Conservation (phyloP, 495 filamentous ascomycete genomes). For the Podospora pseudoanserina region DNA sequence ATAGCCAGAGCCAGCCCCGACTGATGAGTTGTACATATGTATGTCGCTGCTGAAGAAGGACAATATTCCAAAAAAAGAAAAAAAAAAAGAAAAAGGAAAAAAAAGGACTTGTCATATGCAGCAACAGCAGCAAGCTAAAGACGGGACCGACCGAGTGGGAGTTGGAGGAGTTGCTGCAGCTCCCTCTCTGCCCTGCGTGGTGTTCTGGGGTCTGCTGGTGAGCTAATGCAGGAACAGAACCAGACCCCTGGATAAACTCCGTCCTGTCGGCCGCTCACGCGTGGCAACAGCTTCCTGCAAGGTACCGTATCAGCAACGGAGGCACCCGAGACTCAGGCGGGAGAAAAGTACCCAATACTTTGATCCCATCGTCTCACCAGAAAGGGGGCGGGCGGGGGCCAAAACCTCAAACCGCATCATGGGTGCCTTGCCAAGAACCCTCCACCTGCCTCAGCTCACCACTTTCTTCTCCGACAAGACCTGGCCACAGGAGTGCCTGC, state of each 20-base stretch:
- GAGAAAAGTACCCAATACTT: neutral
- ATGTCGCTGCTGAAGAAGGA: neutral
- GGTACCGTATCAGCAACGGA: slow-evolving; percentile 14
- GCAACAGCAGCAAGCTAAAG: slow-evolving; percentile 4
- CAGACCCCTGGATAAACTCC: neutral
- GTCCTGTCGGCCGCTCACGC: neutral
- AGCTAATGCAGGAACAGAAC: slow-evolving; percentile 18
- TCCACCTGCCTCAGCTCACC: slow-evolving; percentile 9
- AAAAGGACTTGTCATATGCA: neutral
- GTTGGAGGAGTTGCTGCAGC: neutral
- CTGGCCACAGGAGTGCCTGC: slow-evolving; percentile 3
- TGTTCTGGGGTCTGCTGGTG: slow-evolving; percentile 8
- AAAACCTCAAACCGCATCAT: neutral
- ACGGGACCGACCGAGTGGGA: slow-evolving; percentile 1
- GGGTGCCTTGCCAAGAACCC: neutral
- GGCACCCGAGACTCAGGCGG: slow-evolving; percentile 4
- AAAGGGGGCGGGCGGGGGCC: slow-evolving; percentile 1
- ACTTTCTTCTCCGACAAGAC: neutral
- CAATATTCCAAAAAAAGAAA: too few species aligned
- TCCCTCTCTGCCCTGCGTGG: neutral
- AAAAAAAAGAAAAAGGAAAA: neutral
- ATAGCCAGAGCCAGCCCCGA: neutral
- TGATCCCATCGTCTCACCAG: neutral
- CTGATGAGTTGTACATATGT: neutral
- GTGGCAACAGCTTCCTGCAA: slow-evolving; percentile 17